A percentile compares a stretch with the other conserved stretches of the same genome.
Evolutionary conservation across 768 basidiomycete species (phyloP).

Genomic region (Pleurotus salmoneostramineus): DNA sequence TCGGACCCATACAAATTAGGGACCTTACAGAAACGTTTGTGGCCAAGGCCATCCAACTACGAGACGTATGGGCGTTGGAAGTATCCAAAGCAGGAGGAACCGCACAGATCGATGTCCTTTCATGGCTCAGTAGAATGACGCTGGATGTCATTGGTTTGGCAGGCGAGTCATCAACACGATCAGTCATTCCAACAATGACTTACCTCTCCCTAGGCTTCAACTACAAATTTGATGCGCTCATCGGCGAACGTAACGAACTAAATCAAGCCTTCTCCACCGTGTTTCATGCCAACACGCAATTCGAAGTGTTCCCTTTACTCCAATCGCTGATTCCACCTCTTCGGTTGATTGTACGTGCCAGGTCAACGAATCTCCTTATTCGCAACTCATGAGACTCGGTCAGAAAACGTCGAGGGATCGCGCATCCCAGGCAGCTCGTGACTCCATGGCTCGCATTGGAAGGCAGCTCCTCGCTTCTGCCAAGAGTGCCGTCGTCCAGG

Average conservation of each 20-base stretch:
- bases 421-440: slow-evolving; percentile 24
- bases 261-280: slow-evolving; percentile 40
- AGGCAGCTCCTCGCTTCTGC: slow-evolving; percentile 43
- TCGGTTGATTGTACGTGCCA: slow-evolving; percentile 24
- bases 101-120: slow-evolving; percentile 38
- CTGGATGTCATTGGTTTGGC: slow-evolving; percentile 58
- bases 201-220: slow-evolving; percentile 10
- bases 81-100: slow-evolving; percentile 13
- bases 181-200: slow-evolving; percentile 19
- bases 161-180: slow-evolving; percentile 40
- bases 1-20: slow-evolving; percentile 40
- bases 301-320: slow-evolving; percentile 21
- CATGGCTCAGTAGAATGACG: slow-evolving; percentile 50
- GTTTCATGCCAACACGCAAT: slow-evolving; percentile 32
- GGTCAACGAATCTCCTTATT: background rate
- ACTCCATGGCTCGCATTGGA: slow-evolving; percentile 48
- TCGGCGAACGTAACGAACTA: slow-evolving; percentile 32
- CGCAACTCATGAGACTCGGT: background rate
- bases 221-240: slow-evolving; percentile 15
- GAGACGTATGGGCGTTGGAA: slow-evolving; percentile 26
- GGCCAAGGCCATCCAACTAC: slow-evolving; percentile 31
- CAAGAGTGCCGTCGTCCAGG: slow-evolving; percentile 30
- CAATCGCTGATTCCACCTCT: slow-evolving; percentile 25
- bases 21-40: slow-evolving; percentile 37
- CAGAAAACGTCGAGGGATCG: slow-evolving; percentile 29